Conservation (phyloP, 139 green algal genomes). For the Micractinium conductrix region DNA sequence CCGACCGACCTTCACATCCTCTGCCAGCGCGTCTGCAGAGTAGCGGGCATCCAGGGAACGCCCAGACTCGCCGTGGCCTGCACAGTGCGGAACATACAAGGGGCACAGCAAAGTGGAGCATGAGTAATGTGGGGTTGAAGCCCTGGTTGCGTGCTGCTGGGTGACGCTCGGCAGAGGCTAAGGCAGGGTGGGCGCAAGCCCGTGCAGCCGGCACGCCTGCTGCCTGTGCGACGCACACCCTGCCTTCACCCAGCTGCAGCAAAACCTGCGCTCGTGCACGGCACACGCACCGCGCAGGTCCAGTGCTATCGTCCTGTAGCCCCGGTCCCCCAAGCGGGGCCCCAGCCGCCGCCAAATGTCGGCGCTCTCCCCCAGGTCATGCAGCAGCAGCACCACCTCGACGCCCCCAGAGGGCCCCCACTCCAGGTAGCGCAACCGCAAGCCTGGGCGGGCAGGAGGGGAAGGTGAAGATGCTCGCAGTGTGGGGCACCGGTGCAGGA, state of each 20-base stretch:
- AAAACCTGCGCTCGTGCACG: background rate
- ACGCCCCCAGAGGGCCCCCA: conserved; percentile 14
- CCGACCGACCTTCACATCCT: conserved; percentile 54
- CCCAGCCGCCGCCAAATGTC: conserved; percentile 40
- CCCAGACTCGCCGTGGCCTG: conserved; percentile 35
- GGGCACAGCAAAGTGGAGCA: background rate
- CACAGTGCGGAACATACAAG: background rate
- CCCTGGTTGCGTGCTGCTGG: too few relatives aligned
- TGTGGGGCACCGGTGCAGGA: background rate
- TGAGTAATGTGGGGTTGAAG: background rate
- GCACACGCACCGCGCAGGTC: conserved; percentile 44
- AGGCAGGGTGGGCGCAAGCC: background rate
- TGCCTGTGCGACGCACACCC: background rate
- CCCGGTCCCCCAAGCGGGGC: conserved; percentile 21
- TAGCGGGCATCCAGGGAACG: conserved; percentile 5
- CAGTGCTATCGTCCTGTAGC: conserved; percentile 42
- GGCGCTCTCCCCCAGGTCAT: conserved; percentile 33
- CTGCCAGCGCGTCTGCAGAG: conserved; percentile 23
- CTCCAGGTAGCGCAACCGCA: conserved; percentile 40
- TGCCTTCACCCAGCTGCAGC: background rate
- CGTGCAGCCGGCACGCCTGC: background rate
- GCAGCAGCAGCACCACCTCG: conserved; percentile 49
- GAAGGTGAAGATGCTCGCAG: background rate
- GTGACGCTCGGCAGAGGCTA: background rate
- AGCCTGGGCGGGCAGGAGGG: background rate